Evolutionary conservation across 202 grass and related monocot genomes (phyloP).

Genomic region (Carex sylvatica): DNA sequence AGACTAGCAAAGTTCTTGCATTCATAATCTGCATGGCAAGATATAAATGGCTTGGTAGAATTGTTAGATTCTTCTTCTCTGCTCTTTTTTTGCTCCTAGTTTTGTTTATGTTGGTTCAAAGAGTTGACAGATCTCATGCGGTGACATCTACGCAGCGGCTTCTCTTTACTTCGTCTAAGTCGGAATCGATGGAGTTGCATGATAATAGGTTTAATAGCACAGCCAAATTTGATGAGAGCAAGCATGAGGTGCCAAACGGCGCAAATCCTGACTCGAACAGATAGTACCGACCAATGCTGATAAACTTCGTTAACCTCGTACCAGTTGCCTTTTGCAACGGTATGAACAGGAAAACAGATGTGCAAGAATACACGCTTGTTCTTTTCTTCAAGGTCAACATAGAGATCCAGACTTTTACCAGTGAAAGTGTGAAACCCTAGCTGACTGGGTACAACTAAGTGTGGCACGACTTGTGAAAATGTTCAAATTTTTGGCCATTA

Average conservation of each 20-base stretch:
- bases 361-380: not conserved
- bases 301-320: not conserved
- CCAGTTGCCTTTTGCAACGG: not conserved
- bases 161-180: not conserved
- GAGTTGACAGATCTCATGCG: not conserved
- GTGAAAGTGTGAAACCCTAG: not conserved
- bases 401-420: not conserved
- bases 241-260: slow-evolving; percentile 74
- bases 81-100: slow-evolving; percentile 26
- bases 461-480: not conserved
- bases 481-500: slow-evolving; percentile 4
- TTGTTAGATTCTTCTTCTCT: slow-evolving; percentile 17
- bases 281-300: slow-evolving; percentile 28
- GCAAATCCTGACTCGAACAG: slow-evolving; percentile 74
- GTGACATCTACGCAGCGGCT: not conserved
- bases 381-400: not conserved
- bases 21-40: slow-evolving; percentile 54
- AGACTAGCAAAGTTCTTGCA: slow-evolving; percentile 9
- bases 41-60: slow-evolving; percentile 32
- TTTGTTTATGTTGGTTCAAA: slow-evolving; percentile 8
- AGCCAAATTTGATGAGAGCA: slow-evolving; percentile 30
- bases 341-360: not conserved
- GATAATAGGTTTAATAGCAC: slow-evolving; percentile 29
- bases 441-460: not conserved
- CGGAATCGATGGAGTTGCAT: slow-evolving; percentile 29